Evolutionary conservation across 202 grass and related monocot genomes (phyloP), one percentile per base, ranked within the genome.

Genomic region (Miscanthus sacchariflorus): DNA sequence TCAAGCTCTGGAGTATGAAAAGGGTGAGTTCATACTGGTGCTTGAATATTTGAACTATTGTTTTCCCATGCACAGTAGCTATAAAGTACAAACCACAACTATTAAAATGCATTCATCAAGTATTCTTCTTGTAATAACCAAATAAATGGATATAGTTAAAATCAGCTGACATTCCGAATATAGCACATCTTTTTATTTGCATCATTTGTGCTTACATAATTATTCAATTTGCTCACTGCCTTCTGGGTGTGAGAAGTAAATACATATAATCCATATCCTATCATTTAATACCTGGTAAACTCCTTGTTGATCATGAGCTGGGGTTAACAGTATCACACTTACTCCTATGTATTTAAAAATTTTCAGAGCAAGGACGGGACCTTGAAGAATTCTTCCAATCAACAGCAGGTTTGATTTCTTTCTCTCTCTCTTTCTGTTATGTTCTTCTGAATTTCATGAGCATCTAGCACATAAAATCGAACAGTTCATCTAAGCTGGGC

Each of bases 341-440:
- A 78, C 0, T 6, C 70, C 52, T 79, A 28, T 77, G 64, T 87
- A 36, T 86, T 54, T 88, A 27, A 46, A 78, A 25, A 54, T 87
- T 79, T 89, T 58, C 88, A 99, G 94, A 95, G 82, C 94, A 99
- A 92, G 97, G 88, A 18, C 76, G 77, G 50, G 91, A 95, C 80
- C 89, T 99, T 88, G 93, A 97, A 84, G 97, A 97, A 85, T 97
- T 99, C 74, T 99, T 99, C 90, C 84, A 91, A 80, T 99, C 97
- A 61, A 99, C 97, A 54, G 94, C 97, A 68, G 97, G 97, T 99
- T 87, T 71, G 58, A 12, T 61, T 70, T 12, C 49, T 56, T 19
- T 48, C 39, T 2, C 0, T 49, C 36, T 67, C 24, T 68, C 72
- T 48, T 46, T 58, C 46, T 38, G 19, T 86, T 85, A 23, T 78